A percentile compares a stretch with the other conserved stretches of the same genome.
Evolutionary conservation across 2,329 filamentous ascomycete species (phyloP).

Genomic region (Trichophaea hybrida): DNA sequence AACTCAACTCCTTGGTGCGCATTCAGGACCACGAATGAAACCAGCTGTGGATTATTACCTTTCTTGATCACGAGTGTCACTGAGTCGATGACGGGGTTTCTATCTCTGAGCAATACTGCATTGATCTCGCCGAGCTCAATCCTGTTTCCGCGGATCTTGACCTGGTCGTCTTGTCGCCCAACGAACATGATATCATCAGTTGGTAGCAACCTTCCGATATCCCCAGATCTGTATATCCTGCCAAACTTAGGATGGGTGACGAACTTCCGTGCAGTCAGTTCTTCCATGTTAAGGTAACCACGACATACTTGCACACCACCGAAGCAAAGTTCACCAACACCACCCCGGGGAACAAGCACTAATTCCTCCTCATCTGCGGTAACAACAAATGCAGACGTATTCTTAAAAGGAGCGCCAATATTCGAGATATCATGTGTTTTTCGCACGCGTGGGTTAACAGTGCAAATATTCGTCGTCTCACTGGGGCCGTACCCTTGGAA

Average conservation of each 20-base stretch:
- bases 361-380: conserved; percentile 32
- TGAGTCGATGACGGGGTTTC: conserved; percentile 43
- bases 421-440: conserved; percentile 50
- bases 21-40: conserved; percentile 52
- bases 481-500: conserved; percentile 73
- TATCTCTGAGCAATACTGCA: conserved; percentile 36
- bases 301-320: conserved; percentile 65
- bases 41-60: conserved; percentile 40
- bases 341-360: conserved; percentile 50
- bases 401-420: conserved; percentile 59
- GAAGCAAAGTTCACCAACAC: conserved; percentile 71
- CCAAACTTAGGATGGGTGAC: conserved; percentile 54
- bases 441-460: conserved; percentile 48
- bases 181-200: conserved; percentile 61
- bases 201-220: conserved; percentile 62
- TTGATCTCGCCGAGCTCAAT: conserved; percentile 69
- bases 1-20: conserved; percentile 28
- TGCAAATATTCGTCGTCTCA: conserved; percentile 80
- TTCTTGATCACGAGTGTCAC: conserved; percentile 44
- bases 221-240: conserved; percentile 66
- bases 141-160: conserved; percentile 67
- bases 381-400: conserved; percentile 61
- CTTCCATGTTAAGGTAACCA: conserved; percentile 55
- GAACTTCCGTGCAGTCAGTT: conserved; percentile 51
- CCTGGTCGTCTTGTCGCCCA: conserved; percentile 61